Percentiles rank a stretch among this genome's conserved stretches.
phyloP scores from a whole-genome alignment of 2,329 filamentous ascomycete genomes.

The Ramularia endophylla region DNA sequence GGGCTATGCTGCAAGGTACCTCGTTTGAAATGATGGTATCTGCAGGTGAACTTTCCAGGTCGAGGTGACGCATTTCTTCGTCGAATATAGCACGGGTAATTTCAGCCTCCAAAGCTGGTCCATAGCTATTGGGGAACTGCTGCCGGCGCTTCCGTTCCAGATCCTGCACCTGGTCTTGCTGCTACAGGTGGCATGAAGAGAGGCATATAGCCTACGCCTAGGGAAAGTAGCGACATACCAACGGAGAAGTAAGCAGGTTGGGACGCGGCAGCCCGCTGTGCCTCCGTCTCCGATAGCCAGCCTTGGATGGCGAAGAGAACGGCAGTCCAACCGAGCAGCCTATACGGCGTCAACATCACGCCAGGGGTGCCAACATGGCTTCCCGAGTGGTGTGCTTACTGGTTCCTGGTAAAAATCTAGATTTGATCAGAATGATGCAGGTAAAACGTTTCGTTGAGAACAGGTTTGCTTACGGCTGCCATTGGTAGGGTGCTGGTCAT shows the following conservation, averaged over 20 bases:
- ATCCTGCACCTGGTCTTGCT: slow-evolving; percentile 12
- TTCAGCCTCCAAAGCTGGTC: too few relatives aligned
- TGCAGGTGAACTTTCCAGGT: too few relatives aligned
- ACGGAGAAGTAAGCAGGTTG: slow-evolving; percentile 72
- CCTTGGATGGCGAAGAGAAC: slow-evolving; percentile 68
- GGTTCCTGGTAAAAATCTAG: slow-evolving; percentile 84
- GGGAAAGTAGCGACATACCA: slow-evolving; percentile 60
- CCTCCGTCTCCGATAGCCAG: slow-evolving; percentile 71
- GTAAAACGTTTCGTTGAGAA: slow-evolving; percentile 7
- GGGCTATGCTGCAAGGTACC: too few relatives aligned
- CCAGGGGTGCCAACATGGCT: too few relatives aligned
- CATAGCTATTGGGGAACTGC: slow-evolving; percentile 3
- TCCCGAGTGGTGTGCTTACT: slow-evolving; percentile 47
- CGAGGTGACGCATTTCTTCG: too few relatives aligned
- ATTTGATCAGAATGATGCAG: slow-evolving; percentile 23
- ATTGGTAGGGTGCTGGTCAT: slow-evolving; percentile 80
- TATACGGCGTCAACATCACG: slow-evolving; percentile 28
- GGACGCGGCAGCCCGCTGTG: slow-evolving; percentile 55
- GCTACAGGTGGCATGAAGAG: slow-evolving; percentile 56
- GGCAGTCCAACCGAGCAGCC: slow-evolving; percentile 63
- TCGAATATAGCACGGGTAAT: too few relatives aligned
- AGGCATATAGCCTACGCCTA: slow-evolving; percentile 54
- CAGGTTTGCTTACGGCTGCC: slow-evolving; percentile 63
- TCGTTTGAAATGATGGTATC: too few relatives aligned
- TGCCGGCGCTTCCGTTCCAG: slow-evolving; percentile 15